Conservation (phyloP, 2,329 filamentous ascomycete species). For the Acarospora socialis region DNA sequence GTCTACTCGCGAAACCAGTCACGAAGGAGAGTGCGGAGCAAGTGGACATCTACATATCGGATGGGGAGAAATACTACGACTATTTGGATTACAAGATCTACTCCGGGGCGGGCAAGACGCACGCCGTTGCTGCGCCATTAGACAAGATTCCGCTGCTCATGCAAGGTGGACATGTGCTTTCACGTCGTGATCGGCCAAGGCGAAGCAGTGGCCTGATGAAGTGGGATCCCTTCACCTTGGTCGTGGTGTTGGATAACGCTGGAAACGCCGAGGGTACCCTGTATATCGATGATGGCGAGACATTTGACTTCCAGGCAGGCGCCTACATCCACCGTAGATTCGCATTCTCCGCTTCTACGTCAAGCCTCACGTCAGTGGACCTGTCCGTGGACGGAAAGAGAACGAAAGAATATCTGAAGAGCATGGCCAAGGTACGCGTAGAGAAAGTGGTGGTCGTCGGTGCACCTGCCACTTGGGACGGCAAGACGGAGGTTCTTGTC, state of each 20-base stretch:
- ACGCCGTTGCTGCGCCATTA: slow-evolving; percentile 61
- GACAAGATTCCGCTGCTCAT: slow-evolving; percentile 82
- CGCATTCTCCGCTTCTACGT: slow-evolving; percentile 36
- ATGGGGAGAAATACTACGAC: slow-evolving; percentile 82
- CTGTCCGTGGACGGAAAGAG: slow-evolving; percentile 37
- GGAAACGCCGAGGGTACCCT: slow-evolving; percentile 67
- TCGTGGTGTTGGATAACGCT: slow-evolving; percentile 52
- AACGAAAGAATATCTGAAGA: slow-evolving; percentile 61
- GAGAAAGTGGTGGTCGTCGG: slow-evolving; percentile 78
- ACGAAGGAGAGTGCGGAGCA: slow-evolving; percentile 59
- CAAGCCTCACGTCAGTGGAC: slow-evolving; percentile 13
- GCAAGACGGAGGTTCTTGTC: slow-evolving; percentile 41
- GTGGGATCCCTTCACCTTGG: slow-evolving; percentile 87
- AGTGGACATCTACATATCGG: slow-evolving; percentile 73
- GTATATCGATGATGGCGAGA: slow-evolving; percentile 88
- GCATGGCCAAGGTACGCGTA: slow-evolving; percentile 61
- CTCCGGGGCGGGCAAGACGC: slow-evolving; percentile 53
- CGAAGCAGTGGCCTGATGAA: slow-evolving; percentile 80
- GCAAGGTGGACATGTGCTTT: slow-evolving; percentile 83
- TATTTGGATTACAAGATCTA: slow-evolving; percentile 80
- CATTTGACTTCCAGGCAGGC: slow-evolving; percentile 72
- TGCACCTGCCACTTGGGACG: slow-evolving; percentile 57
- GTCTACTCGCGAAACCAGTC: slow-evolving; percentile 84
- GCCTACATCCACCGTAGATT: slow-evolving; percentile 83
- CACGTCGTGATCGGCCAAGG: slow-evolving; percentile 75